Percentiles rank a stretch among this genome's conserved stretches.
Evolutionary conservation across 345 rosid species (phyloP).

Genomic region (Ceriops tagal): DNA sequence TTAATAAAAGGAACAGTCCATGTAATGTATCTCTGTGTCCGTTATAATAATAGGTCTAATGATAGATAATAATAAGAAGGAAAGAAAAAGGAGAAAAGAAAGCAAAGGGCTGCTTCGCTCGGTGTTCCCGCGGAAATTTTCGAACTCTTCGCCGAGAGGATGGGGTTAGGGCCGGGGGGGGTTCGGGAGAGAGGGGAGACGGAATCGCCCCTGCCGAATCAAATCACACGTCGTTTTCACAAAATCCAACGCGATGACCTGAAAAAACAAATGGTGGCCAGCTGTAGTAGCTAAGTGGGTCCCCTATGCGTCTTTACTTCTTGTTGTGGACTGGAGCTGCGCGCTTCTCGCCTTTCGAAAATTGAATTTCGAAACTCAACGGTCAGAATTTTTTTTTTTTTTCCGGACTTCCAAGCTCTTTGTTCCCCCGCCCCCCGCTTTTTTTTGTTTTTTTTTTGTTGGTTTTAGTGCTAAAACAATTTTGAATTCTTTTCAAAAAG

Average conservation of each 20-base stretch:
- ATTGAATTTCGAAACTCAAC: slow-evolving; percentile 22
- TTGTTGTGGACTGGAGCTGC: not conserved
- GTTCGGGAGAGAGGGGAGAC: too few relatives aligned
- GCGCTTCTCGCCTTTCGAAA: slow-evolving; percentile 15
- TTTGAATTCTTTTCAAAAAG: too few relatives aligned
- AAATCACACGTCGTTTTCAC: slow-evolving; percentile 20
- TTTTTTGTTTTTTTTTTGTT: too few relatives aligned
- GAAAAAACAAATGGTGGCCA: not conserved
- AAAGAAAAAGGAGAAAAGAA: not conserved
- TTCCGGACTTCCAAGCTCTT: too few relatives aligned
- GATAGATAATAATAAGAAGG: too few relatives aligned
- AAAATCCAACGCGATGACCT: not conserved
- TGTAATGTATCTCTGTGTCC: too few relatives aligned
- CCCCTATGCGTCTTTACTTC: not conserved
- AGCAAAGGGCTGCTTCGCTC: not conserved
- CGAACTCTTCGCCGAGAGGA: slow-evolving; percentile 19
- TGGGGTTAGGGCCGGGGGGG: too few relatives aligned
- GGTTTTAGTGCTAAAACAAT: too few relatives aligned
- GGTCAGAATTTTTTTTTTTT: not conserved
- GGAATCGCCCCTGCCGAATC: not conserved
- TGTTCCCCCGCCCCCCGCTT: too few relatives aligned
- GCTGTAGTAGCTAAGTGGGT: not conserved
- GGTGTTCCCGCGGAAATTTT: slow-evolving; percentile 21
- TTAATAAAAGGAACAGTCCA: too few relatives aligned
- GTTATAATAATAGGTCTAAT: too few relatives aligned